Conservation (phyloP, 148 eudicot species). For the Dianthus caryophyllus region DNA sequence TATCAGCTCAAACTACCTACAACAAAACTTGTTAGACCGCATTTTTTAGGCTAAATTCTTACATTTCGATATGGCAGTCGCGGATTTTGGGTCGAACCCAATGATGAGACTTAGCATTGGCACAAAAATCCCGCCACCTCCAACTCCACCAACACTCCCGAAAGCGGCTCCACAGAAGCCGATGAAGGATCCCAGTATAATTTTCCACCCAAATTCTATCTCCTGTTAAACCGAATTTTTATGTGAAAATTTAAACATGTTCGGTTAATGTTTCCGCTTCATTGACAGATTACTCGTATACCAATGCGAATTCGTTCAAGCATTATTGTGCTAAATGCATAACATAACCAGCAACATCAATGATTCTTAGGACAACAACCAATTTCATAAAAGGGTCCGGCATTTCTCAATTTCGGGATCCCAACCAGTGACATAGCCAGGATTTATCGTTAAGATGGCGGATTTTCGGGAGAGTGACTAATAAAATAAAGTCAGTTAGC, state of each 20-base stretch:
- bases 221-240: conserved; percentile 41
- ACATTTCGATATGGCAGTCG: conserved; percentile 96
- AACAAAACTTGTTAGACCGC: not conserved
- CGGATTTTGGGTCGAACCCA: conserved; percentile 90
- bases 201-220: conserved; percentile 67
- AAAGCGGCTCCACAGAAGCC: conserved; percentile 92
- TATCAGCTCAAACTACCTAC: not conserved
- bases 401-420: no score
- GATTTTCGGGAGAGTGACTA: no score
- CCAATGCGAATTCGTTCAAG: no score
- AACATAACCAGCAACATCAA: no score
- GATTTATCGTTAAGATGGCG: no score
- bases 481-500: no score
- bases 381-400: no score
- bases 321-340: no score
- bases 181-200: conserved; percentile 56
- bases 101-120: conserved; percentile 85
- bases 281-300: no score
- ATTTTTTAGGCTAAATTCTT: conserved; percentile 35
- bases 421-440: no score
- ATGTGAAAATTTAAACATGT: not conserved
- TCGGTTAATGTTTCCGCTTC: not conserved
- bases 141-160: conserved; percentile 99
- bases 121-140: conserved; percentile 96
- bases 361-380: no score